A percentile compares a stretch with the other conserved stretches of the same genome.
These are phyloP conservation scores for Ochetophila trinervis DNA, from an alignment of 306 rosid species.

Conservation along the genomic window DNA sequence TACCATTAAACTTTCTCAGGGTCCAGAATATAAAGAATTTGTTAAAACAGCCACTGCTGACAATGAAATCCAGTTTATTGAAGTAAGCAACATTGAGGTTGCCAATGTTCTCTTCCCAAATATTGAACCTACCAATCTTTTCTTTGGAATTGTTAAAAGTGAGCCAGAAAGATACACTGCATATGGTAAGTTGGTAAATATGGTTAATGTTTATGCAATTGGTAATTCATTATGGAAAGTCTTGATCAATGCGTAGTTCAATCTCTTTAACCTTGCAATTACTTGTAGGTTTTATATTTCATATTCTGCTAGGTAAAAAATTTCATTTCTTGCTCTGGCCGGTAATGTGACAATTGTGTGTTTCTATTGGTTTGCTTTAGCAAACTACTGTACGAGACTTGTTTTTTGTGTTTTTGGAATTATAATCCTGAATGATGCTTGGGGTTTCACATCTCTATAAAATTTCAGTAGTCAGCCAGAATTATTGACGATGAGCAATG, in stretches of 20 bases:
- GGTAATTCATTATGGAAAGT: background rate
- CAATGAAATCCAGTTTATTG: conserved; percentile 78
- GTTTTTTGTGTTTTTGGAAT: background rate
- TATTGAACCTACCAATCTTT: conserved; percentile 36
- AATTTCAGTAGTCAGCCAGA: conserved; percentile 6
- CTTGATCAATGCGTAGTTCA: background rate
- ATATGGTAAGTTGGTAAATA: conserved; percentile 59
- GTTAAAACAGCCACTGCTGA: conserved; percentile 66
- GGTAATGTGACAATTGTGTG: conserved; percentile 5
- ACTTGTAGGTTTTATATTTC: background rate
- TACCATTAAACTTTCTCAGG: conserved; percentile 42
- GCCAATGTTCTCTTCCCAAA: conserved; percentile 72
- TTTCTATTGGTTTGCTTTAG: background rate
- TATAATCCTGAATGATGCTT: conserved; percentile 9
- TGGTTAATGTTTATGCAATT: background rate
- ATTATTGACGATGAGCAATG: conserved; percentile 16
- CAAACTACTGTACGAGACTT: background rate
- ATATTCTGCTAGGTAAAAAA: background rate
- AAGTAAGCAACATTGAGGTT: conserved; percentile 49
- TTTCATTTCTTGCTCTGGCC: conserved; percentile 5
- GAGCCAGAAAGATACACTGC: conserved; percentile 80
- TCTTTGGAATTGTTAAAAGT: conserved; percentile 73
- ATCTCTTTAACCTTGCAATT: background rate
- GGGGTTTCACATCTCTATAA: conserved; percentile 6
- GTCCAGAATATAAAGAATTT: conserved; percentile 65